These are phyloP conservation scores for Suhomyces emberorum DNA, from an alignment of 805 yeast genomes.

Conservation along the genomic window DNA sequence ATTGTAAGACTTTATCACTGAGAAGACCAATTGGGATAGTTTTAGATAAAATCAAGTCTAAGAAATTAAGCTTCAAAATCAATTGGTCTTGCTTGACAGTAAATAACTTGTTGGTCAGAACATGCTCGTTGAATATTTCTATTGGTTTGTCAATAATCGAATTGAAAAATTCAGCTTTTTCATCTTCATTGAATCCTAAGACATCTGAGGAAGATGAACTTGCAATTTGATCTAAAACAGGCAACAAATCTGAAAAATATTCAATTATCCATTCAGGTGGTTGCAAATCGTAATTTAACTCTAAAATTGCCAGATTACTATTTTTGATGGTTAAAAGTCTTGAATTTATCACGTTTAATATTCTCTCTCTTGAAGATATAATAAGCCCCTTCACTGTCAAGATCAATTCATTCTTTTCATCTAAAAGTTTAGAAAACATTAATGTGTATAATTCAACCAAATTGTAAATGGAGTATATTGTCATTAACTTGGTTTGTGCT, in stretches of 20 bases:
- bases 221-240: constrained; percentile 45
- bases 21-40: constrained; percentile 46
- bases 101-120: constrained; percentile 24
- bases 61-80: constrained; percentile 54
- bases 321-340: constrained; percentile 30
- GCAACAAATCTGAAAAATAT: constrained; percentile 59
- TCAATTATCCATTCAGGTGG: constrained; percentile 83
- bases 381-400: constrained; percentile 23
- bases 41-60: constrained; percentile 56
- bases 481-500: constrained; percentile 56
- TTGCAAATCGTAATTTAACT: constrained; percentile 53
- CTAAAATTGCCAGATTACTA: constrained; percentile 39
- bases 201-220: constrained; percentile 21
- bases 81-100: constrained; percentile 30
- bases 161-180: constrained; percentile 33
- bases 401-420: constrained; percentile 17
- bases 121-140: constrained; percentile 34
- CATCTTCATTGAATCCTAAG: constrained; percentile 32
- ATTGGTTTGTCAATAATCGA: constrained; percentile 48
- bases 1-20: constrained; percentile 31
- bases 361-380: constrained; percentile 23
- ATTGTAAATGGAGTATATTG: constrained; percentile 56
- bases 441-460: constrained; percentile 64
- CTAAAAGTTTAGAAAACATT: constrained; percentile 56
- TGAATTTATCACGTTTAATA: constrained; percentile 23